Conservation (phyloP, 2,329 filamentous ascomycete genomes). For the Colletotrichum gigasporum region DNA sequence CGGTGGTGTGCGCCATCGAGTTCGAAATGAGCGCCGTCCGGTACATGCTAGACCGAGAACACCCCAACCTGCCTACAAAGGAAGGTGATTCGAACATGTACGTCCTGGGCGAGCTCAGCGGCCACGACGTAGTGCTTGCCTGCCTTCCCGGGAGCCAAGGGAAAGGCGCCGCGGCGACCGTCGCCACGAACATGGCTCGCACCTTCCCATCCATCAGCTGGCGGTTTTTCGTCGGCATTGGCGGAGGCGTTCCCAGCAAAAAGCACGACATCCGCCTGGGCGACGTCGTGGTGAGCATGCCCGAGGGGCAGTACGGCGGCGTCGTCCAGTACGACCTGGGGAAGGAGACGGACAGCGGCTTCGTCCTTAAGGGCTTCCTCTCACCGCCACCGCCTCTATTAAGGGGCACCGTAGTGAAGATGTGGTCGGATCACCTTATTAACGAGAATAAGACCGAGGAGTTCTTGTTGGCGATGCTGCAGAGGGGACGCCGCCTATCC, state of each 20-base stretch:
- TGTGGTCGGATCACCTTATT: neutral
- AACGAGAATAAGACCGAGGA: neutral
- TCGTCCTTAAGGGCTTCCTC: constrained; percentile 32
- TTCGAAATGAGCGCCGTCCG: constrained; percentile 40
- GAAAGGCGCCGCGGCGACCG: constrained; percentile 36
- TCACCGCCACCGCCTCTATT: constrained; percentile 27
- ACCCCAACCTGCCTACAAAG: constrained; percentile 29
- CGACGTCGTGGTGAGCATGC: constrained; percentile 32
- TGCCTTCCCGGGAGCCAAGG: constrained; percentile 39
- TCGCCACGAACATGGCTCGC: constrained; percentile 35
- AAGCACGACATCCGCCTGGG: constrained; percentile 31
- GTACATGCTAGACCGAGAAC: constrained; percentile 40
- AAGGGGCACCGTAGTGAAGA: neutral
- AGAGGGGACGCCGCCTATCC: neutral
- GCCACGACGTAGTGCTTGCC: constrained; percentile 39
- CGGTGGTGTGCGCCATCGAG: constrained; percentile 36
- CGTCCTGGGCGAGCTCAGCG: constrained; percentile 36
- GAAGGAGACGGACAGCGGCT: constrained; percentile 6
- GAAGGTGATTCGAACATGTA: constrained; percentile 38
- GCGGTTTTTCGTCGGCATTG: constrained; percentile 39
- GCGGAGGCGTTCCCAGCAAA: constrained; percentile 35
- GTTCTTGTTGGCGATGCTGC: neutral
- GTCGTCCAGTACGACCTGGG: constrained; percentile 34
- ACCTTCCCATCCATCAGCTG: constrained; percentile 37
- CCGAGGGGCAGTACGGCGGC: constrained; percentile 6